A percentile compares a stretch with the other conserved stretches of the same genome.
These are phyloP conservation scores for Psilocybe tampanensis DNA, from an alignment of 768 basidiomycete genomes.

Conservation along the genomic window DNA sequence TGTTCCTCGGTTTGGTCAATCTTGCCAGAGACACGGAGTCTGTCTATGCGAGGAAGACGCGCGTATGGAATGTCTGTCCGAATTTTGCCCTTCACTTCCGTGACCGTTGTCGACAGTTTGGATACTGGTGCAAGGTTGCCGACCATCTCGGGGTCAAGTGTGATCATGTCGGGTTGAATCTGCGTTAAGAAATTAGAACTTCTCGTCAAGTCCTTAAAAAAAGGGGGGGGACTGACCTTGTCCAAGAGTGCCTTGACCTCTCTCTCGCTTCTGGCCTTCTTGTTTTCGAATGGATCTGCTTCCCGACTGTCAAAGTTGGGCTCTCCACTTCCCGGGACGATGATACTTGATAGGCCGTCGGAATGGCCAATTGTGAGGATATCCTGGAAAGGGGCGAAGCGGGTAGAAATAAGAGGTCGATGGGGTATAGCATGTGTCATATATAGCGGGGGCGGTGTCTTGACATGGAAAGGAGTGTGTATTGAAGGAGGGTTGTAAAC, in stretches of 20 bases:
- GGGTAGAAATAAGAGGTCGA: conserved; percentile 70
- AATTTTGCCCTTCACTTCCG: conserved; percentile 33
- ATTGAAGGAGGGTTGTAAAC: conserved; percentile 74
- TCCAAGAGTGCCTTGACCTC: conserved; percentile 92
- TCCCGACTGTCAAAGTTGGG: conserved; percentile 93
- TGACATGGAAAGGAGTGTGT: conserved; percentile 52
- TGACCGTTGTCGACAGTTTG: conserved; percentile 53
- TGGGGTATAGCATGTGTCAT: conserved; percentile 85
- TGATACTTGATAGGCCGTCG: conserved; percentile 77
- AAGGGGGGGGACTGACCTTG: conserved; percentile 54
- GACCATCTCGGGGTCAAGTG: conserved; percentile 76
- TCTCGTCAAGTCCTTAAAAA: not conserved
- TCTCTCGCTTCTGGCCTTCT: conserved; percentile 78
- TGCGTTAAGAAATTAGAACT: conserved; percentile 25
- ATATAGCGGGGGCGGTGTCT: conserved; percentile 76
- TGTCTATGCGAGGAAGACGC: conserved; percentile 76
- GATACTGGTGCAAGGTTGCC: conserved; percentile 67
- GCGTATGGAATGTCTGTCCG: conserved; percentile 60
- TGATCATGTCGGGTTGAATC: conserved; percentile 93
- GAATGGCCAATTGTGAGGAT: conserved; percentile 79
- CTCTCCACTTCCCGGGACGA: conserved; percentile 93
- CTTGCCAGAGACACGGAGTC: conserved; percentile 73
- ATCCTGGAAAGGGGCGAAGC: conserved; percentile 92
- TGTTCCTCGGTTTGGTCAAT: conserved; percentile 66
- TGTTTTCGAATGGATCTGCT: conserved; percentile 93